Evolutionary conservation across 2,329 filamentous ascomycete genomes (phyloP), one percentile per base, ranked within the genome.

Genomic region (Claviceps sp.): DNA sequence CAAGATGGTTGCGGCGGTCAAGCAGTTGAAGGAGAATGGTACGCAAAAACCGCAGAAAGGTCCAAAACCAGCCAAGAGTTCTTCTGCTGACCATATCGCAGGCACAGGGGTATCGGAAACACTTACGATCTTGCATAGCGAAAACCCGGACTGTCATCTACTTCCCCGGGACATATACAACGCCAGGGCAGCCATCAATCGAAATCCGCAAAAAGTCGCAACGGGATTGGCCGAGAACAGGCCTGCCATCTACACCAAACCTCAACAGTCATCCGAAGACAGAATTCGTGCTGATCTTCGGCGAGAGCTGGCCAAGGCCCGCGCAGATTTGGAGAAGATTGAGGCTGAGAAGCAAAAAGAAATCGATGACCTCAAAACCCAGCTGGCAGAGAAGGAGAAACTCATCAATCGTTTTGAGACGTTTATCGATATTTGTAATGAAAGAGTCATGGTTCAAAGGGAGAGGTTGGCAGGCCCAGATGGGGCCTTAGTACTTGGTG

Each of bases 401-500:
- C 73, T 77, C 54, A 84, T 84, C 52, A 65, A 74, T 55, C 80
- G 77, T 61, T 84, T 83, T 58, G 80, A 84, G 65, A 81, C 81
- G 75, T 84, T 84, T 51, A 83, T 84, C 59, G 81, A 84, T 63
- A 82, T 84, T 51, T 84, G 80, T 62, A 84, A 84, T 59, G 73
- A 82, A 62, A 70, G 81, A 48, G 80, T 84, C 55, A 84, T 84
- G 71, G 70, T 82, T 50, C 78, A 81, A 62, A 69, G 79, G 49
- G 75, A 80, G 60, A 71, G 75, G 55, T 68, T 83, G 14, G 65
- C 61, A 30, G 59, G 59, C 26, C 50, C 55, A 26, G 64, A 64
- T 48, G 65, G 58, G 26, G 61, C 57, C 46, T 53, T 56, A 40
- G 57, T 60, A 42, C 56, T 59, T 38, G 62, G 58, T 4, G 60